Base-by-base conservation (phyloP, 108 stramenopile genomes). In the Nitzschia putrida region DNA sequence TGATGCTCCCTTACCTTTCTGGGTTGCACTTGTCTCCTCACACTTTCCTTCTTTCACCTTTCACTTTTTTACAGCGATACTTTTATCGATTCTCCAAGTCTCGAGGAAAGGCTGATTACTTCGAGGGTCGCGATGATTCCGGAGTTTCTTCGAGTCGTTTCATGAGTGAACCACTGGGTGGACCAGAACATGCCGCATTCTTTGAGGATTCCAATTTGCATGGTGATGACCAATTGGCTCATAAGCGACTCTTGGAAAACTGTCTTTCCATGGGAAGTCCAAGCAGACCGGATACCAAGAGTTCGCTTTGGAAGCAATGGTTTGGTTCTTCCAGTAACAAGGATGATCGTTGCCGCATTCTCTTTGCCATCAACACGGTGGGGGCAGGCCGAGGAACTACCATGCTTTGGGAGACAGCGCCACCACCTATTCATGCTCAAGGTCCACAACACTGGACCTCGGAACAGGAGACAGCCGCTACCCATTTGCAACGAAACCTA, bases 41-140 rank as follows among this genome's bases (percentile, higher is more conserved):
- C 54, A 21, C 26, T 34, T 37, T 43, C 12, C 60, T 37, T 43
- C 40, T 41, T 61, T 39, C 37, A 16, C 8, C 0, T 69, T 53
- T 80, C 68, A 38, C 51, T 59, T 54, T 50, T 55, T 58, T 55
- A 26, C 57, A 20, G n/a, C 66, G 58, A 93, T 93, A 93, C 74
- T 93, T 85, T 61, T 93, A 93, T 52, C 86, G 92, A 13, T 93
- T 88, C 60, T 87, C 86, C 20, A 85, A 82, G 53, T 86, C 88
- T 8, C 86, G 92, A 23, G 87, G 85, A 24, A 93, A 93, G 57
- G 89, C 92, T 23, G 92, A 93, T 57, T 93, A 87, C 53, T 93
- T 93, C 67, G 92, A 93, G 74, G 92, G 92, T 23, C 80, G 92
- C 0, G 92, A 93, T 64, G 92, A 93, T 60, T 93, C 92, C 10